phyloP scores from a whole-genome alignment of 768 basidiomycete genomes.

The Tylopilus subfusipes region DNA sequence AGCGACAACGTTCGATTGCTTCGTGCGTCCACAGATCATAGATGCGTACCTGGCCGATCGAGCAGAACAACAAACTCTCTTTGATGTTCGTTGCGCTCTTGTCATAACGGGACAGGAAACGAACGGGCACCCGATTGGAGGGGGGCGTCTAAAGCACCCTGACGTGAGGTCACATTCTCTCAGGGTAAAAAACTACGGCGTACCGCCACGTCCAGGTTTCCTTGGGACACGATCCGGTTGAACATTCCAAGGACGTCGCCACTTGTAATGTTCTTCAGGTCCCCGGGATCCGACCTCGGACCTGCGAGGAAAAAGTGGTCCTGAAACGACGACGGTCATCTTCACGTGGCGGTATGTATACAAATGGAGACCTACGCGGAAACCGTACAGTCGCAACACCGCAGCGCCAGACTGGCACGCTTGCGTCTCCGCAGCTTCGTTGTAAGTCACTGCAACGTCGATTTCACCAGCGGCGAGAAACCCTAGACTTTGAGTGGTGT shows the following conservation, averaged over 20 bases:
- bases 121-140: conserved; percentile 35
- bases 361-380: conserved; percentile 36
- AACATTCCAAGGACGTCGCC: conserved; percentile 39
- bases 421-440: conserved; percentile 46
- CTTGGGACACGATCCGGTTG: conserved; percentile 42
- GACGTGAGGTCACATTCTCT: background rate
- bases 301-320: conserved; percentile 54
- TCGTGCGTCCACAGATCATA: background rate
- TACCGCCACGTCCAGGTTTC: conserved; percentile 43
- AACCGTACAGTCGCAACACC: conserved; percentile 39
- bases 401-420: conserved; percentile 32
- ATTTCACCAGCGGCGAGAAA: conserved; percentile 41
- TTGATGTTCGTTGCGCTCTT: conserved; percentile 61
- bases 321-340: conserved; percentile 19
- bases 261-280: conserved; percentile 33
- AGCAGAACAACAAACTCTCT: conserved; percentile 46
- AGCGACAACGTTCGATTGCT: background rate
- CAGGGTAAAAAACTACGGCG: background rate
- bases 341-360: background rate
- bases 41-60: conserved; percentile 44
- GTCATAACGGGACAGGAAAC: conserved; percentile 55
- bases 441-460: conserved; percentile 53
- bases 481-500: conserved; percentile 49
- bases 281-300: conserved; percentile 45
- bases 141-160: conserved; percentile 23